phyloP scores from a whole-genome alignment of 352 stramenopile species.

The Phytophthora sojae region DNA sequence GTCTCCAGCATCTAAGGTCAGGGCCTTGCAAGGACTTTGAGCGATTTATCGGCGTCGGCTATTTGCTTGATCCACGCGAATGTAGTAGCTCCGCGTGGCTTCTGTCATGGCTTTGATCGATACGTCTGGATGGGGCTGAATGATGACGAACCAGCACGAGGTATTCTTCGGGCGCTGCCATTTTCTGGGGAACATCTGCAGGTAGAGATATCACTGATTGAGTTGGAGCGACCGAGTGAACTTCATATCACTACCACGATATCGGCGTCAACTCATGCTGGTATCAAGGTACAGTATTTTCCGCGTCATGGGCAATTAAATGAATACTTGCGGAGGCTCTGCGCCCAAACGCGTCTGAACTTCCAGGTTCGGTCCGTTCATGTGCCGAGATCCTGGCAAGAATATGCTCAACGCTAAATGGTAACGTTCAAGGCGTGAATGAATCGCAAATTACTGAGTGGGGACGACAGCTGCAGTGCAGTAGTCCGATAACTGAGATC shows the following conservation, averaged over 20 bases:
- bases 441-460: neutral
- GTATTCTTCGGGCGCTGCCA: neutral
- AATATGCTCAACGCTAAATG: neutral
- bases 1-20: slow-evolving; percentile 42
- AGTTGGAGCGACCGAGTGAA: neutral
- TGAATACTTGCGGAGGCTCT: neutral
- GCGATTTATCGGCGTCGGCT: slow-evolving; percentile 42
- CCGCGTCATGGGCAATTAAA: neutral
- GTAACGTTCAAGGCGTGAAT: neutral
- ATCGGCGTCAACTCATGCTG: neutral
- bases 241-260: neutral
- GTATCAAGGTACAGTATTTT: neutral
- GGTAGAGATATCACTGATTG: neutral
- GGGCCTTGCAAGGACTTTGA: slow-evolving; percentile 34
- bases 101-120: slow-evolving; percentile 50
- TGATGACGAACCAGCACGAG: neutral
- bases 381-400: neutral
- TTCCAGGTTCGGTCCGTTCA: neutral
- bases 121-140: slow-evolving; percentile 31
- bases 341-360: neutral
- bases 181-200: neutral
- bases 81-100: slow-evolving; percentile 3
- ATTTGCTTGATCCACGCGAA: slow-evolving; percentile 57
- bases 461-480: neutral
- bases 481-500: neutral